Percentiles rank a stretch among this genome's conserved stretches.
phyloP scores from a whole-genome alignment of 768 basidiomycete species.

The Russula abietina region DNA sequence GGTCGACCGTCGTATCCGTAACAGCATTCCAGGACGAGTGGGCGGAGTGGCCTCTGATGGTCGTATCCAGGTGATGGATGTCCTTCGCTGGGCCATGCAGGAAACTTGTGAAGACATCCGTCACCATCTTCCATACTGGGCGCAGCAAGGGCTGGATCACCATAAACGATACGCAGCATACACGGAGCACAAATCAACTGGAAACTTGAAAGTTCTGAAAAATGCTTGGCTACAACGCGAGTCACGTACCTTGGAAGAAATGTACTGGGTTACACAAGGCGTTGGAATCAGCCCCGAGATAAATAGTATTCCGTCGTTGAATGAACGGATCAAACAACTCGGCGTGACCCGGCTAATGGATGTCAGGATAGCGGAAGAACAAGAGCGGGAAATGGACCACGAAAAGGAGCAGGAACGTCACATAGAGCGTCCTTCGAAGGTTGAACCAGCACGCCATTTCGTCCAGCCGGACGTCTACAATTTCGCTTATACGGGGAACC shows the following conservation, averaged over 20 bases:
- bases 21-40: background rate
- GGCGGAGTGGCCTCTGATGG: too few species aligned
- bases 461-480: constrained; percentile 2
- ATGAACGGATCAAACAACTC: constrained; percentile 12
- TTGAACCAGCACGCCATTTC: background rate
- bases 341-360: background rate
- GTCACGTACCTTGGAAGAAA: constrained; percentile 17
- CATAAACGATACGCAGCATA: constrained; percentile 1
- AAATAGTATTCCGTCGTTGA: background rate
- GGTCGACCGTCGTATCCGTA: constrained; percentile 16
- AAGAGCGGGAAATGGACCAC: constrained; percentile 20
- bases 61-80: constrained; percentile 6
- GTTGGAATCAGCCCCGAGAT: background rate
- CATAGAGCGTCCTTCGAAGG: constrained; percentile 7
- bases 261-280: constrained; percentile 1
- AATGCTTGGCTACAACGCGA: constrained; percentile 13
- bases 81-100: constrained; percentile 22
- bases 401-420: constrained; percentile 18
- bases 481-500: constrained; percentile 10
- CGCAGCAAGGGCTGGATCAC: constrained; percentile 13
- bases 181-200: background rate
- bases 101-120: constrained; percentile 21
- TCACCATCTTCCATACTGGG: constrained; percentile 19
- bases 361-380: constrained; percentile 18
- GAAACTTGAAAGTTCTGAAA: background rate